Evolutionary conservation across 257 asterid species (phyloP), one percentile per base, ranked within the genome.

Genomic region (Nicotiana knightiana): DNA sequence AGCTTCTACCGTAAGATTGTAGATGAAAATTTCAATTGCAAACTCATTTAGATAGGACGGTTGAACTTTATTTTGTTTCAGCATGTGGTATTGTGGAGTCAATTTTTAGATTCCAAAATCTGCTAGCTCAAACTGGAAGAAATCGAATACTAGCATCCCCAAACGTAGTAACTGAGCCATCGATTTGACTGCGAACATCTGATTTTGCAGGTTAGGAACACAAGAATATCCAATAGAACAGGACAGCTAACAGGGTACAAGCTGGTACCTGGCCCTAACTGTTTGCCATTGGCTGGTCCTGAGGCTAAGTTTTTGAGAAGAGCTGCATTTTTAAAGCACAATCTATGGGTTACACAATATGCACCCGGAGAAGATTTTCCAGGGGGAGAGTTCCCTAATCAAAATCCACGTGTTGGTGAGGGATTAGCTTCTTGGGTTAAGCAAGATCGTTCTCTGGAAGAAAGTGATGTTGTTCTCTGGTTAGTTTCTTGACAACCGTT

Each of bases 371-470:
- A 95, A 89, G 97, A 91, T 87, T 93, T 95, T 83, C 99, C 99
- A 2, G 99, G 99, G 24, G 99, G 97, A 80, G 99, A 95, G 87
- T 95, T 95, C 83, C 99, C 98, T 73, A 95, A 95, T 87, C 99
- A 95, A 89, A 95, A 95, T 85, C 99, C 99, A 26, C 99, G 99
- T 68, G 94, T 82, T 78, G 97, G 99, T 32, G 99, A 95, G 88
- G 99, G 99, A 35, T 83, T 95, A 87, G 96, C 89, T 88, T 95
- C 99, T 1, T 95, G 98, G 97, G 98, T 95, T 55, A 92, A 92
- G 90, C 90, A 90, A 77, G 92, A 95, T 26, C 97, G 99, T 32
- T 81, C 97, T 76, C 86, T 95, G 57, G 99, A 95, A 85, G 99
- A 95, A 88, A 88, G 87, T 67, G 97, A 95, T 83, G 84, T 93